phyloP scores from a whole-genome alignment of 1,284 basidiomycete species.

The Phellopilus nigrolimitatus region DNA sequence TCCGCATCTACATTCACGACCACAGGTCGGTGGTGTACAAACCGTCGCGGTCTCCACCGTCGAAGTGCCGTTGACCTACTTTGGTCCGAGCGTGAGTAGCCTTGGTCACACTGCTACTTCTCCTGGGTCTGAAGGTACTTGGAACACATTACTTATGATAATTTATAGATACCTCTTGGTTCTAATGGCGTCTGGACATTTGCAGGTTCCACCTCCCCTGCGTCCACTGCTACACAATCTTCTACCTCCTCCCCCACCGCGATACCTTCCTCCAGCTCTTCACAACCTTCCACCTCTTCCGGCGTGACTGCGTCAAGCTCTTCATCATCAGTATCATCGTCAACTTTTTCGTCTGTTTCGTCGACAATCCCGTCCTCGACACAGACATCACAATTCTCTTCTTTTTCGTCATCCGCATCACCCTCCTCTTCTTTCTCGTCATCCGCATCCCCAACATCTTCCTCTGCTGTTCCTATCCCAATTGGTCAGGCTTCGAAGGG shows the following conservation, averaged over 20 bases:
- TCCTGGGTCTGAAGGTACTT: not conserved
- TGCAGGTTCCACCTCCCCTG: constrained; percentile 18
- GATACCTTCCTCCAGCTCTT: constrained; percentile 17
- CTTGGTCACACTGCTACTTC: not conserved
- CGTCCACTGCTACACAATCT: constrained; percentile 6
- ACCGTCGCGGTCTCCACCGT: constrained; percentile 13
- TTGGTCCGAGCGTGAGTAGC: constrained; percentile 19
- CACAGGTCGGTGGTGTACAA: constrained; percentile 13
- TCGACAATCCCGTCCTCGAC: not conserved
- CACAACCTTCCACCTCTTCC: constrained; percentile 6
- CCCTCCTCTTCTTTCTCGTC: constrained; percentile 8
- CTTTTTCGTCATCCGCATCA: constrained; percentile 4
- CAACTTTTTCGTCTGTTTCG: constrained; percentile 3
- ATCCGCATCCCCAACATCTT: constrained; percentile 24
- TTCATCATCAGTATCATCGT: not conserved
- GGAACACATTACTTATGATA: not conserved
- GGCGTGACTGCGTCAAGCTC: not conserved
- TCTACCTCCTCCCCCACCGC: constrained; percentile 8
- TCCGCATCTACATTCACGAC: constrained; percentile 18
- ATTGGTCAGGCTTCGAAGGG: not conserved
- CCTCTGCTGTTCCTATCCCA: constrained; percentile 14
- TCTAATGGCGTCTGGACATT: constrained; percentile 19
- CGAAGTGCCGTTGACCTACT: constrained; percentile 19
- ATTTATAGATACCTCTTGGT: constrained; percentile 19
- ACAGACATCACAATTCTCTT: not conserved